Percentiles rank a stretch among this genome's conserved stretches.
phyloP scores from a whole-genome alignment of 2,329 filamentous ascomycete genomes.

The Chaetomiaceae sp. region DNA sequence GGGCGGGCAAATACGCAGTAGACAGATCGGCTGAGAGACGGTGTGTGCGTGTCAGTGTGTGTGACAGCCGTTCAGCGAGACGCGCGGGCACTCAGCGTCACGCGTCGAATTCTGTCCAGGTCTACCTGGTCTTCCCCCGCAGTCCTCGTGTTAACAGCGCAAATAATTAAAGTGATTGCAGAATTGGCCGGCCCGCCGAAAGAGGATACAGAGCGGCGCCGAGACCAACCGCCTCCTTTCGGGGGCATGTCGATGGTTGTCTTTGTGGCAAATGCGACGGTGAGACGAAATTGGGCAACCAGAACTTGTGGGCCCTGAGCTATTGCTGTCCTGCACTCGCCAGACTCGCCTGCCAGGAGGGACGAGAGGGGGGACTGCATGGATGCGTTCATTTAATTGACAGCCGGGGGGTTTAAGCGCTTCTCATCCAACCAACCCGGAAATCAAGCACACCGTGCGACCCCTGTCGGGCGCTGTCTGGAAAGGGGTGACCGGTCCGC shows the following conservation, averaged over 20 bases:
- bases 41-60: no score
- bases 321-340: no score
- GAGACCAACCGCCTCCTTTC: conserved; percentile 3
- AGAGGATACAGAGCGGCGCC: neutral
- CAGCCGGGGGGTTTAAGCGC: conserved; percentile 8
- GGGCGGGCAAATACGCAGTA: no score
- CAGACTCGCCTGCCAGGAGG: no score
- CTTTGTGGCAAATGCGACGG: conserved; percentile 8
- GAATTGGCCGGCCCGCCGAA: neutral
- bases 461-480: conserved; percentile 11
- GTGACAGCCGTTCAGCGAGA: no score
- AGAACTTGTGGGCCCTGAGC: neutral
- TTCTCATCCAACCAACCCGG: conserved; percentile 5
- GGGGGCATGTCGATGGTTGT: neutral
- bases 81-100: no score
- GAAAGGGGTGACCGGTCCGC: conserved; percentile 12
- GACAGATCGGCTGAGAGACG: no score
- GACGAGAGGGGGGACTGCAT: conserved; percentile 11
- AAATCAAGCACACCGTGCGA: neutral
- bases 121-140: neutral
- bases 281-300: conserved; percentile 5
- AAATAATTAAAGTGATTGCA: neutral
- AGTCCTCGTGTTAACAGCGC: neutral
- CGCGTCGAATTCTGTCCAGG: no score
- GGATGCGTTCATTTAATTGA: conserved; percentile 1